Percentiles rank a stretch among this genome's conserved stretches.
Conservation (phyloP, 164 flowering plant species). For the Piper longum region DNA sequence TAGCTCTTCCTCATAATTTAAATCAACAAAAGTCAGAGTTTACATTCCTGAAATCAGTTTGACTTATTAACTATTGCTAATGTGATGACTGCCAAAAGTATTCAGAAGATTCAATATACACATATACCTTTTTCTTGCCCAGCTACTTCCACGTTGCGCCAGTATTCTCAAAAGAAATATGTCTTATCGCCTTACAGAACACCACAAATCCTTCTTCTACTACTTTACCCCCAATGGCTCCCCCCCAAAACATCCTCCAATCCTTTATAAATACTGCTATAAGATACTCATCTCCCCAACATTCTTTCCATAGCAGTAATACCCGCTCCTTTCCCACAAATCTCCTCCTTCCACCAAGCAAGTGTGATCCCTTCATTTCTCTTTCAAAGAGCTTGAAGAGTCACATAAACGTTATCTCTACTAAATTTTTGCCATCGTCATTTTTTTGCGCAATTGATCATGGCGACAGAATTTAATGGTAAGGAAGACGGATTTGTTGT, state of each 20-base stretch:
- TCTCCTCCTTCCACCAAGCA: background rate
- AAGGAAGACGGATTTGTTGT: constrained; percentile 19
- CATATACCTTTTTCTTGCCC: background rate
- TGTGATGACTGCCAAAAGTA: background rate
- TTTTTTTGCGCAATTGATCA: constrained; percentile 2
- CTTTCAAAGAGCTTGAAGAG: background rate
- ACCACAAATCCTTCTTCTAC: background rate
- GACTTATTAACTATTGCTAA: background rate
- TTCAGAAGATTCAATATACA: background rate
- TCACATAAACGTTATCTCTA: background rate
- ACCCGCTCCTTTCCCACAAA: background rate
- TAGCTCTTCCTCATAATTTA: background rate
- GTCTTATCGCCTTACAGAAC: constrained; percentile 1
- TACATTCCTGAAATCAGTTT: background rate
- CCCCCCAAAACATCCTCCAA: background rate
- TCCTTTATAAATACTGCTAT: background rate
- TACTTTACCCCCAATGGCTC: background rate
- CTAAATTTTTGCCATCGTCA: too few species aligned
- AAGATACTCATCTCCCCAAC: background rate
- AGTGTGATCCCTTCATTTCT: background rate
- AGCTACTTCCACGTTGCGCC: background rate
- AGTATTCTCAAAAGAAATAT: background rate
- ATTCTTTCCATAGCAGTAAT: background rate
- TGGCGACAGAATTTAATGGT: constrained; percentile 20
- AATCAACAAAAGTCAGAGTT: background rate